Percentiles rank a stretch among this genome's conserved stretches.
Conservation (phyloP, 1,284 basidiomycete genomes). For the Tilletia indica region DNA sequence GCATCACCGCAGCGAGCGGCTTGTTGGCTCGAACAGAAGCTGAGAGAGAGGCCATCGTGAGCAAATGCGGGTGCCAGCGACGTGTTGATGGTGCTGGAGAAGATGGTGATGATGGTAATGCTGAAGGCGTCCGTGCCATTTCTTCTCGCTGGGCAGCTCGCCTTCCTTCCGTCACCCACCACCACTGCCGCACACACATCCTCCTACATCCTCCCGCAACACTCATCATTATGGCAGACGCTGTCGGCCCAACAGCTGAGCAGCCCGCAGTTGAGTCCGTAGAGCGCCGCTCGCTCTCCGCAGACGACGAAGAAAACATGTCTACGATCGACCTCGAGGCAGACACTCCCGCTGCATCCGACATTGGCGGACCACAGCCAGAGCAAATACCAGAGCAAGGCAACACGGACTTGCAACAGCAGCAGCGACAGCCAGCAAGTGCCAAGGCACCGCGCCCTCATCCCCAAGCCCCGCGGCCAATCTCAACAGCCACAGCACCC, state of each 20-base stretch:
- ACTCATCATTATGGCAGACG: neutral
- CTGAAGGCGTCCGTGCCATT: no score
- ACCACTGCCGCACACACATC: no score
- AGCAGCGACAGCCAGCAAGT: neutral
- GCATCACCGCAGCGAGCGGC: conserved; percentile 14
- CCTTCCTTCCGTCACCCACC: no score
- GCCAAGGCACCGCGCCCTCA: neutral
- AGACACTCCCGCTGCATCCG: conserved; percentile 11
- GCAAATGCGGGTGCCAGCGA: neutral
- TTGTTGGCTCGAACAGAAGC: conserved; percentile 14
- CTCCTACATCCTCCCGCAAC: no score
- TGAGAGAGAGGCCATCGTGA: neutral
- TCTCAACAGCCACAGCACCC: neutral
- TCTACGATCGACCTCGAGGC: conserved; percentile 14
- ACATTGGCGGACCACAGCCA: neutral
- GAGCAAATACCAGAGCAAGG: neutral
- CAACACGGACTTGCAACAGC: no score
- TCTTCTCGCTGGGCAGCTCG: no score
- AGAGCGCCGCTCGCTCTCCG: neutral
- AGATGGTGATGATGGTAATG: no score
- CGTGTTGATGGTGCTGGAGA: neutral
- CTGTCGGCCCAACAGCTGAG: neutral
- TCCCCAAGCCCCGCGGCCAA: neutral
- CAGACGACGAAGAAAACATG: conserved; percentile 13
- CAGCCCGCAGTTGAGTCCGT: no score